Base-by-base conservation (phyloP, 345 rosid species). In the Acer negundo region DNA sequence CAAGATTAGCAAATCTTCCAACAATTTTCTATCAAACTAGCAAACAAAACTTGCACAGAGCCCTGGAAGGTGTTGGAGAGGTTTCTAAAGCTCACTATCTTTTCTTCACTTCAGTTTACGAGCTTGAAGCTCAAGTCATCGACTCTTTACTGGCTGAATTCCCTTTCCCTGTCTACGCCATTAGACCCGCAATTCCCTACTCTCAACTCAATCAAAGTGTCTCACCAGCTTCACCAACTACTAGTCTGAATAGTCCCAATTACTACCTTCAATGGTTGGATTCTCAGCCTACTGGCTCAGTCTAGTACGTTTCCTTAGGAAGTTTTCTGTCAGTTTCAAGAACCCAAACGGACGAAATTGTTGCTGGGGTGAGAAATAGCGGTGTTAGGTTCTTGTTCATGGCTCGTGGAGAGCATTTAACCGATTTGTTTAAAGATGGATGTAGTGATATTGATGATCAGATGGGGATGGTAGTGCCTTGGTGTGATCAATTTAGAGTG, bases 241-340 rank as follows among this genome's bases (percentile, higher is more conserved):
- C 19, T 38, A 44, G 1, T 35, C 8, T 15, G 23, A 42, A 9
- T 35, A 38, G 4, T 26, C 24, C 40, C 2, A 17, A 40, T 16
- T 49, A 49, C 69, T 42, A 42, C 46, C 46, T 24, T 12, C 11
- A 31, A 6, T 85, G 88, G 88, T 72, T 87, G 17, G 73, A 85
- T 65, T 75, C 75, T 22, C 87, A 85, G 28, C 81, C 83, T 5
- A 2, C 6, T 17, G 62, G 62, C 4, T 87, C 85, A 3, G 87
- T 87, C 47, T 51, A 84, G 53, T 87, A 84, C 26, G 47, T 87
- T 23, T 87, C 87, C 2, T 40, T 87, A 8, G 88, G 88, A n/a
- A 87, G 88, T 61, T 80, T 73, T 63, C 53, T 84, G 5, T 82
- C 88, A 15, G 64, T 77, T 55, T 80, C 87, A 1, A 44, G 62